A percentile compares a stretch with the other conserved stretches of the same genome.
phyloP scores from a whole-genome alignment of 345 rosid genomes.

The Corchorus capsularis region DNA sequence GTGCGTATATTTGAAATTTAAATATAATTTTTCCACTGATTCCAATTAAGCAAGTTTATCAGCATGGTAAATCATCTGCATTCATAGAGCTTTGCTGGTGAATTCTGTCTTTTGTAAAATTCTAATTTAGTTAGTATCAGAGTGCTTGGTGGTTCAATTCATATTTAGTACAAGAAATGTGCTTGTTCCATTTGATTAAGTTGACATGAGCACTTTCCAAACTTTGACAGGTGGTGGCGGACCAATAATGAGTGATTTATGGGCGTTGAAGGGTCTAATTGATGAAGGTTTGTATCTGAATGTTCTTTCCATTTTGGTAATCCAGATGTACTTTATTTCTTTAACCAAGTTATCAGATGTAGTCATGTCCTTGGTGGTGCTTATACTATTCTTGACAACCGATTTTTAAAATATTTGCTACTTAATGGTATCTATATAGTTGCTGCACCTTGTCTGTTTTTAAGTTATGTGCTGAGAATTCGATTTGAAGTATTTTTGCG shows the following conservation, averaged over 20 bases:
- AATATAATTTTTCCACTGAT: background rate
- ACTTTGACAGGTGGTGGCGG: slow-evolving; percentile 89
- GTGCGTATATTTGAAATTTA: background rate
- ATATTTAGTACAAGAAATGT: background rate
- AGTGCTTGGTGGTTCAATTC: background rate
- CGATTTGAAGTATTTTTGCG: background rate
- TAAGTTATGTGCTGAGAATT: background rate
- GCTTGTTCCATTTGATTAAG: slow-evolving; percentile 2
- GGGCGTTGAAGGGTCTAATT: slow-evolving; percentile 98
- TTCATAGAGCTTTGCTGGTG: background rate
- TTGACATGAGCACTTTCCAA: slow-evolving; percentile 21
- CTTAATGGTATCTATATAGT: background rate
- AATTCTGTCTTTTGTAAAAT: background rate
- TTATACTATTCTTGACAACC: background rate
- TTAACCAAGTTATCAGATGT: background rate
- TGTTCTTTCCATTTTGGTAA: slow-evolving; percentile 13
- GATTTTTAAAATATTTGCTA: slow-evolving; percentile 6
- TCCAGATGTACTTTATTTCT: slow-evolving; percentile 1
- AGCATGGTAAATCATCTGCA: background rate
- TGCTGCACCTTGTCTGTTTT: background rate
- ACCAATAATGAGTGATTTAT: slow-evolving; percentile 97
- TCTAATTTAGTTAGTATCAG: background rate
- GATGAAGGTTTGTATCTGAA: slow-evolving; percentile 69
- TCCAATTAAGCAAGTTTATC: background rate
- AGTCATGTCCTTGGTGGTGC: background rate